Evolutionary conservation across 106 monocot genomes (phyloP), one percentile per base, ranked within the genome.

Genomic region (Hemerocallis citrina): DNA sequence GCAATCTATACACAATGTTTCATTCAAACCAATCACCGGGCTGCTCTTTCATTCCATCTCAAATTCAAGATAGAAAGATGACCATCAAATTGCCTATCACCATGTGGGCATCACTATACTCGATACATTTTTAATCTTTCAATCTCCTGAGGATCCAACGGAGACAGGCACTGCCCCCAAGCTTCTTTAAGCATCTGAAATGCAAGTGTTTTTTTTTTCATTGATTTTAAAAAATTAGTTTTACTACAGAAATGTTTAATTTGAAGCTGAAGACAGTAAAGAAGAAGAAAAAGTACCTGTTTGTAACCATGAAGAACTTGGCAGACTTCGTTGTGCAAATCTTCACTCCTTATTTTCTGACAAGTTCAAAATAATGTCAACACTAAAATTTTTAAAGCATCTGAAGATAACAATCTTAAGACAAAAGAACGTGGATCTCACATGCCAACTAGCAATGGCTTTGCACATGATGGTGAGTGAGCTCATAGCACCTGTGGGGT

Each of bases 361-460:
- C 23, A 10, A 58, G 17, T 27, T 30, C 38, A 66, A 42, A 34
- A 51, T 33, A 45, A 55, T 35, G 57, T 45, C 6, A 72, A 33
- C 5, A 25, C 9, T 24, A 44, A 35, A 52, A 19, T 32, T 22
- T 29, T 31, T 28, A 14, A 55, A 40, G 13, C 24, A 46, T 57
- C n/a, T 33, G 27, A 52, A 20, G 17, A 29, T 49, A 43, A 12
- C 30, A 35, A 2, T 60, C 59, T 49, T 40, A 44, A 14, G 7
- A 24, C 57, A 15, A 3, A 34, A 24, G 23, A 24, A 36, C 10
- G 60, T 16, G 24, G 21, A 65, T 14, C 87, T 88, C 59, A 92
- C 98, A 73, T 85, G 79, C 98, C 98, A 98, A 75, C 98, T 98
- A 43, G 98, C 98, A 75, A 83, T 64, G 43, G 98, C 98, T 57